Conservation (phyloP, 2,329 filamentous ascomycete genomes). For the Pseudohalonectria lignicola region DNA sequence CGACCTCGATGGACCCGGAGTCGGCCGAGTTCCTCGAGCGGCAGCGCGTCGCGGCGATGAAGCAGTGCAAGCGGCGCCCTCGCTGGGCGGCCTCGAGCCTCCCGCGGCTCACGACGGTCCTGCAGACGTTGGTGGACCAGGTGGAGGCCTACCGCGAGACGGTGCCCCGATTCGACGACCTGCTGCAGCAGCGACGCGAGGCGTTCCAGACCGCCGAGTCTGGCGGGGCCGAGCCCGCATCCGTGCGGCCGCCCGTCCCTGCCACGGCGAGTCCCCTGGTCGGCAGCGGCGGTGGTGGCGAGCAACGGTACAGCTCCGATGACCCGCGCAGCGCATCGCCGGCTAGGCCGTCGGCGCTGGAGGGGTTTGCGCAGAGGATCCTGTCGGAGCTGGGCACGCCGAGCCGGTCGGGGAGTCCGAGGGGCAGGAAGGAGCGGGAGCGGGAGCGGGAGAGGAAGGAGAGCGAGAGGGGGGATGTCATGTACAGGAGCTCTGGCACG, state of each 20-base stretch:
- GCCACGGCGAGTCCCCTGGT: constrained; percentile 4
- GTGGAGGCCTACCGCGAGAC: constrained; percentile 49
- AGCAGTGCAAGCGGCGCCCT: constrained; percentile 40
- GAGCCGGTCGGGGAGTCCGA: constrained; percentile 36
- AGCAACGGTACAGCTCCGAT: constrained; percentile 27
- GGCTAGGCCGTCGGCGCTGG: constrained; percentile 40
- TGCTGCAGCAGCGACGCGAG: constrained; percentile 54
- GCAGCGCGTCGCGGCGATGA: constrained; percentile 33
- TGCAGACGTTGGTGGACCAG: constrained; percentile 52
- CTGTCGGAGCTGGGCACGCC: constrained; percentile 48
- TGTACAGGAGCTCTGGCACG: constrained; percentile 2
- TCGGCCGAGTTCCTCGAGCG: constrained; percentile 26
- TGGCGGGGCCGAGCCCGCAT: constrained; percentile 15
- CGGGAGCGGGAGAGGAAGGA: constrained; percentile 8
- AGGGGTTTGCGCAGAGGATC: constrained; percentile 52
- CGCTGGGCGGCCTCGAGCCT: constrained; percentile 38
- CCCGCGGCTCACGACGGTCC: constrained; percentile 42
- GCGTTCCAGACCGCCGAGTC: constrained; percentile 51
- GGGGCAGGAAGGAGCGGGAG: constrained; percentile 41
- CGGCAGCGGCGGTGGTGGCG: not conserved
- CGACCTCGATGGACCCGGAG: constrained; percentile 27
- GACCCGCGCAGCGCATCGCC: constrained; percentile 39
- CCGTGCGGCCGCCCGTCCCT: constrained; percentile 1
- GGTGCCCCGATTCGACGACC: constrained; percentile 61
- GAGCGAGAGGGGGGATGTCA: too few species aligned